phyloP scores from a whole-genome alignment of 176 grass and related monocot species.

The Zoysia pacifica region DNA sequence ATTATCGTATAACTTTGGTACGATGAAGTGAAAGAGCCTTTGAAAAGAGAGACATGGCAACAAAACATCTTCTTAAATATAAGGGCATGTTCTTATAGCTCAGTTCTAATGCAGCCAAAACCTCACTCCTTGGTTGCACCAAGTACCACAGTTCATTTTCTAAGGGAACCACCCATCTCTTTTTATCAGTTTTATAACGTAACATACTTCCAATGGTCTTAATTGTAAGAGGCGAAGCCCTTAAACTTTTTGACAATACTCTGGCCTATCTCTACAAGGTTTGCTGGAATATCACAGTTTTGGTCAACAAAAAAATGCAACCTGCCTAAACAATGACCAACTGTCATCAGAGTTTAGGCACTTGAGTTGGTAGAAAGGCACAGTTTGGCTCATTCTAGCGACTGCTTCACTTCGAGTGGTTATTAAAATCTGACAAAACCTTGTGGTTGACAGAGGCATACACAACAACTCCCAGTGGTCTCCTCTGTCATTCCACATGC shows the following conservation, averaged over 20 bases:
- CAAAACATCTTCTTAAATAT: slow-evolving; percentile 45
- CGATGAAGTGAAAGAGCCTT: slow-evolving; percentile 36
- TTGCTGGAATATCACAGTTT: background rate
- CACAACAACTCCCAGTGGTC: slow-evolving; percentile 34
- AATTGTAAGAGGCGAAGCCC: slow-evolving; percentile 43
- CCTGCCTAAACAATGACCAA: slow-evolving; percentile 28
- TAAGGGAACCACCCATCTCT: slow-evolving; percentile 35
- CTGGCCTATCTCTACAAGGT: slow-evolving; percentile 17
- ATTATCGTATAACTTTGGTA: slow-evolving; percentile 26
- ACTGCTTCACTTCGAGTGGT: slow-evolving; percentile 40
- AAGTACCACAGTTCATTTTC: slow-evolving; percentile 52
- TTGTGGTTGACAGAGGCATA: background rate
- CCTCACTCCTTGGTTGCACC: background rate
- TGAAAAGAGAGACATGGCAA: slow-evolving; percentile 35
- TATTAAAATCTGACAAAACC: slow-evolving; percentile 32
- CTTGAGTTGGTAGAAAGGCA: background rate
- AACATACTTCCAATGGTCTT: slow-evolving; percentile 47
- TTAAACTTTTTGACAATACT: slow-evolving; percentile 37
- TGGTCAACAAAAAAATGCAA: background rate
- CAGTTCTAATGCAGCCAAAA: slow-evolving; percentile 42
- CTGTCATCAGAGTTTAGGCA: slow-evolving; percentile 15
- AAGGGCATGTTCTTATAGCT: slow-evolving; percentile 42
- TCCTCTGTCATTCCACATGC: slow-evolving; percentile 48
- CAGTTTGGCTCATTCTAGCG: slow-evolving; percentile 33
- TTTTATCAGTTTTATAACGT: slow-evolving; percentile 29